Evolutionary conservation across 495 filamentous ascomycete genomes (phyloP).

Genomic region (Bryoglossum gracile): DNA sequence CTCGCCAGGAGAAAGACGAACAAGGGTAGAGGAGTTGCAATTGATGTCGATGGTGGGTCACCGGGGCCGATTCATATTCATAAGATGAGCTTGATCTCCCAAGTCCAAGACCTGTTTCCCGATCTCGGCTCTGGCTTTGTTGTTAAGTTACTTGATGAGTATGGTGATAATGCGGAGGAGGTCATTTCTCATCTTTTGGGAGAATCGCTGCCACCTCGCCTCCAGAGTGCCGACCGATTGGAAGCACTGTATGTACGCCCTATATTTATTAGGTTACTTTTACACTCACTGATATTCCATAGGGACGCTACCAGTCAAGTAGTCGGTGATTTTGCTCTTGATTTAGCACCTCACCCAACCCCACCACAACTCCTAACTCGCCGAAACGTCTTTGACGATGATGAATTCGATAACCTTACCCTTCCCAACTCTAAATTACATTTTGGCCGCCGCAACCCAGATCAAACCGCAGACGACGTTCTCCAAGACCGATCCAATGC

Average conservation of each 20-base stretch:
- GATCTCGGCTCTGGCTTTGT: conserved; percentile 81
- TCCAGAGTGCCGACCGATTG: conserved; percentile 46
- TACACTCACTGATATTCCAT: not conserved
- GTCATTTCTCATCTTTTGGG: conserved; percentile 82
- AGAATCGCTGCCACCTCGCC: conserved; percentile 59
- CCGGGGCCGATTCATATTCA: conserved; percentile 63
- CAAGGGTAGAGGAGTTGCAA: conserved; percentile 57
- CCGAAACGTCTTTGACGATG: conserved; percentile 67
- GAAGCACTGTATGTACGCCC: conserved; percentile 41
- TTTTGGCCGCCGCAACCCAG: conserved; percentile 62
- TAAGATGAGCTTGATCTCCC: conserved; percentile 72
- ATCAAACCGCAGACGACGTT: conserved; percentile 56
- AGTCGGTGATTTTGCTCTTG: conserved; percentile 19
- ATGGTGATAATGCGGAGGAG: conserved; percentile 68
- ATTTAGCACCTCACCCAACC: conserved; percentile 33
- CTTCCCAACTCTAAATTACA: conserved; percentile 55
- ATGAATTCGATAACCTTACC: conserved; percentile 71
- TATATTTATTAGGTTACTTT: not conserved
- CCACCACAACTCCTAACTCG: conserved; percentile 33
- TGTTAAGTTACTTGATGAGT: conserved; percentile 69
- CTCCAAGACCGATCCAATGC: conserved; percentile 43
- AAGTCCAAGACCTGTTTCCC: conserved; percentile 90
- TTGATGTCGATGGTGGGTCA: conserved; percentile 26
- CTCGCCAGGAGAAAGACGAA: conserved; percentile 33
- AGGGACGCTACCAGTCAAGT: conserved; percentile 13